Conservation (phyloP, 768 basidiomycete species). For the Boletus barrowsii region DNA sequence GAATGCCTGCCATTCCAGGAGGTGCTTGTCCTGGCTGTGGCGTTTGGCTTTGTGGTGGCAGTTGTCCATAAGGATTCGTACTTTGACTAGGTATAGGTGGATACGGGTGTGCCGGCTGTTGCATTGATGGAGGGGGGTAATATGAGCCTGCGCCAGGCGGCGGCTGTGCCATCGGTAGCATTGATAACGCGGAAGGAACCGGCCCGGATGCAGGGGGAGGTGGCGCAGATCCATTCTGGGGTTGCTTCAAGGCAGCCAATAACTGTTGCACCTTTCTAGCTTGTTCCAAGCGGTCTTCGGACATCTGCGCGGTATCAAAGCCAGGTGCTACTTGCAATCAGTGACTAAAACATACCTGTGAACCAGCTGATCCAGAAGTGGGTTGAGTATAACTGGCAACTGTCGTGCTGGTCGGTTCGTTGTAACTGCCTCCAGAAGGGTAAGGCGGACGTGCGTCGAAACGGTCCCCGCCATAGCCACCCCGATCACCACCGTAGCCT, state of each 20-base stretch:
- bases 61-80: constrained; percentile 28
- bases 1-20: constrained; percentile 41
- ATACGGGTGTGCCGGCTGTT: constrained; percentile 25
- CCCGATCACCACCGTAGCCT: constrained; percentile 37
- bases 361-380: constrained; percentile 13
- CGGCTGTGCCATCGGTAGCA: constrained; percentile 35
- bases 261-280: constrained; percentile 84
- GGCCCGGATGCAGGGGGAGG: constrained; percentile 29
- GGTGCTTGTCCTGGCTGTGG: constrained; percentile 35
- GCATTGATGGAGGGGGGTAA: constrained; percentile 40
- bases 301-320: constrained; percentile 4
- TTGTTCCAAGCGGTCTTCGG: constrained; percentile 83
- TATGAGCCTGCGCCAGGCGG: constrained; percentile 36
- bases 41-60: constrained; percentile 28
- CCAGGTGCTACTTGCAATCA: neutral
- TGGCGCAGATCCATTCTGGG: constrained; percentile 36
- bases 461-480: constrained; percentile 43
- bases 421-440: constrained; percentile 20
- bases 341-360: constrained; percentile 30
- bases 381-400: constrained; percentile 25
- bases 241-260: constrained; percentile 77
- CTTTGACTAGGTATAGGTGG: constrained; percentile 17
- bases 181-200: constrained; percentile 34
- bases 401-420: constrained; percentile 22
- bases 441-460: constrained; percentile 43